These are phyloP conservation scores for Forsythia suspensa DNA, from an alignment of 257 asterid species.

Conservation along the genomic window DNA sequence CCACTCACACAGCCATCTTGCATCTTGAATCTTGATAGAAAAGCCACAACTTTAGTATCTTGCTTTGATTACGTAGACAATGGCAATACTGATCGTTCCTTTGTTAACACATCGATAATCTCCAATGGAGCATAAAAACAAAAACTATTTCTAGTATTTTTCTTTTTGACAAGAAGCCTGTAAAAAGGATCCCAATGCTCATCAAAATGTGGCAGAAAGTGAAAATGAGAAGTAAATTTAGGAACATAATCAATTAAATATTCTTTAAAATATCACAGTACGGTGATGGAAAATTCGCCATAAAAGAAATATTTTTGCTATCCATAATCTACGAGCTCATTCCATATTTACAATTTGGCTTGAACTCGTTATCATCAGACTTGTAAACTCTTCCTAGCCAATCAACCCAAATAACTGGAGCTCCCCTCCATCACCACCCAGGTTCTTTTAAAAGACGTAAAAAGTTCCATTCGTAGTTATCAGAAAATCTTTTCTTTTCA, in stretches of 20 bases:
- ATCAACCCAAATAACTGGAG: no score
- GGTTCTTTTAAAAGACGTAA: no score
- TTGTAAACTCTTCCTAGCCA: no score
- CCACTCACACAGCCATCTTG: no score
- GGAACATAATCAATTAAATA: not conserved
- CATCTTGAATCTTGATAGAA: no score
- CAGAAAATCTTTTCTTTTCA: no score
- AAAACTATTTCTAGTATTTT: not conserved
- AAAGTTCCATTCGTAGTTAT: no score
- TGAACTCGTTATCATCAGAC: no score
- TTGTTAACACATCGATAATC: not conserved
- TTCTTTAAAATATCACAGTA: not conserved
- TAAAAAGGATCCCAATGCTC: not conserved
- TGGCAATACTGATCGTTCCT: not conserved
- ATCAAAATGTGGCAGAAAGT: not conserved
- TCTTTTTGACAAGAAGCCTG: not conserved
- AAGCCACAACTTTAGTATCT: not conserved
- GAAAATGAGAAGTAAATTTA: not conserved
- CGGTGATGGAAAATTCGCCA: not conserved
- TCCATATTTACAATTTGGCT: not conserved
- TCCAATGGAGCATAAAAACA: not conserved
- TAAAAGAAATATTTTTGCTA: not conserved
- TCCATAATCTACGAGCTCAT: conserved; percentile 7
- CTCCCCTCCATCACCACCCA: no score
- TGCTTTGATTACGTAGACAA: not conserved